Evolutionary conservation across 1,139 yeast genomes (phyloP).

Genomic region (Hyphopichia khmerensis): DNA sequence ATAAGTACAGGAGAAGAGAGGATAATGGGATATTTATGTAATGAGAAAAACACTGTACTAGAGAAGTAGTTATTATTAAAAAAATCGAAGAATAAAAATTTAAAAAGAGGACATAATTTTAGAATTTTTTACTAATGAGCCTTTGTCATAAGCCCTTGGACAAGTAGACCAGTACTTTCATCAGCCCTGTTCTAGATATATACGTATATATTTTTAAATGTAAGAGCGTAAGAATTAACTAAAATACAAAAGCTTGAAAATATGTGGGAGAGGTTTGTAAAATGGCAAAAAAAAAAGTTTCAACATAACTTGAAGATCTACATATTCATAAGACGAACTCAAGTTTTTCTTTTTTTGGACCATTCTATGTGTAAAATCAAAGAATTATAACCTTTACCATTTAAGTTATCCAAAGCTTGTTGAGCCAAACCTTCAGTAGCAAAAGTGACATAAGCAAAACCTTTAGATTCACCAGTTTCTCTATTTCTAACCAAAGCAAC

Average conservation of each 20-base stretch:
- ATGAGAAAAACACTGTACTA: too few species aligned
- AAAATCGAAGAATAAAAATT: too few species aligned
- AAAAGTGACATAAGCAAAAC: slow-evolving; percentile 95
- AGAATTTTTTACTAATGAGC: too few species aligned
- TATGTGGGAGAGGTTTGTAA: background rate
- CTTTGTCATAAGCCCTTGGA: too few species aligned
- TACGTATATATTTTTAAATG: background rate
- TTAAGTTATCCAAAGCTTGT: slow-evolving; percentile 70
- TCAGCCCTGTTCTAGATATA: too few species aligned
- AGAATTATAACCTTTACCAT: slow-evolving; percentile 92
- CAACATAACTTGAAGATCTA: background rate
- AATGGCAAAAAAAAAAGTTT: background rate
- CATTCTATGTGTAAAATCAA: slow-evolving; percentile 82
- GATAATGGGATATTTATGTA: too few species aligned
- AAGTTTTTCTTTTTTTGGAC: slow-evolving; percentile 45
- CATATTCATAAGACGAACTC: too few species aligned
- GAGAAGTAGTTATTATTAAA: too few species aligned
- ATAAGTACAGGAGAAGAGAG: too few species aligned
- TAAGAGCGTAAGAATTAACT: background rate
- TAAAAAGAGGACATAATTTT: too few species aligned
- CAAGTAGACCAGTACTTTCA: too few species aligned
- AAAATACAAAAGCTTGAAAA: slow-evolving; percentile 1
- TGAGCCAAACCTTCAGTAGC: slow-evolving; percentile 69
- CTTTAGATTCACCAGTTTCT: slow-evolving; percentile 93
- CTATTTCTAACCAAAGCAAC: slow-evolving; percentile 86